phyloP scores from a whole-genome alignment of 768 basidiomycete genomes.

The Epithele typhae region DNA sequence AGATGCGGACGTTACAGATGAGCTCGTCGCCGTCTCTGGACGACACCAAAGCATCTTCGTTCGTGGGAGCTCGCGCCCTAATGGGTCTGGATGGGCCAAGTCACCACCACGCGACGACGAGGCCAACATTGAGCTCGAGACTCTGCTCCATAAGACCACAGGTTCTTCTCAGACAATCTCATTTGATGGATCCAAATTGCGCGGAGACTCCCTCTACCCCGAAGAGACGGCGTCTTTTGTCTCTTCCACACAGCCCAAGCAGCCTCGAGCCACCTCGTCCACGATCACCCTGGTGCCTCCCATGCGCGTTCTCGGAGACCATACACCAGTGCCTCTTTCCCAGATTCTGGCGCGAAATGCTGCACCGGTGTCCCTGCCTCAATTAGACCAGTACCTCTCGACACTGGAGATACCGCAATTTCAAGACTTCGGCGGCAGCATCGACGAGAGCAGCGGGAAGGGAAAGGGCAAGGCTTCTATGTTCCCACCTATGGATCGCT shows the following conservation, averaged over 20 bases:
- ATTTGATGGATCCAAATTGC: neutral
- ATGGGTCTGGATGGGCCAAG: neutral
- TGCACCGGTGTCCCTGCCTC: constrained; percentile 54
- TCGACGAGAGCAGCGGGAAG: neutral
- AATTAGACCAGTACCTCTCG: constrained; percentile 56
- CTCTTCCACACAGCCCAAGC: neutral
- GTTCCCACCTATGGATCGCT: constrained; percentile 61
- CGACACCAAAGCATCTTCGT: neutral
- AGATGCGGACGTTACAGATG: constrained; percentile 18
- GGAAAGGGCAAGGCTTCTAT: constrained; percentile 30
- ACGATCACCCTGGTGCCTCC: constrained; percentile 8
- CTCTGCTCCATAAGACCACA: neutral
- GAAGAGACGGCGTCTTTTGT: neutral
- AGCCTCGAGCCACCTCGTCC: neutral
- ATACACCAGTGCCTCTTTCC: constrained; percentile 50
- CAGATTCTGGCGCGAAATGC: constrained; percentile 56
- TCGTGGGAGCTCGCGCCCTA: neutral
- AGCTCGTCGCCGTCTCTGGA: neutral
- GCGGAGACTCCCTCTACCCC: neutral
- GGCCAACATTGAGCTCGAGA: constrained; percentile 3
- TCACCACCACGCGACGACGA: neutral
- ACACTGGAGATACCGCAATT: constrained; percentile 43
- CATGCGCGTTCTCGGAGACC: constrained; percentile 12
- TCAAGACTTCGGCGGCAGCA: constrained; percentile 4
- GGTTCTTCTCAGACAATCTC: neutral